phyloP scores from a whole-genome alignment of 225 moss, liverwort and hornwort genomes.

The Pseudisothecium myosuroides region DNA sequence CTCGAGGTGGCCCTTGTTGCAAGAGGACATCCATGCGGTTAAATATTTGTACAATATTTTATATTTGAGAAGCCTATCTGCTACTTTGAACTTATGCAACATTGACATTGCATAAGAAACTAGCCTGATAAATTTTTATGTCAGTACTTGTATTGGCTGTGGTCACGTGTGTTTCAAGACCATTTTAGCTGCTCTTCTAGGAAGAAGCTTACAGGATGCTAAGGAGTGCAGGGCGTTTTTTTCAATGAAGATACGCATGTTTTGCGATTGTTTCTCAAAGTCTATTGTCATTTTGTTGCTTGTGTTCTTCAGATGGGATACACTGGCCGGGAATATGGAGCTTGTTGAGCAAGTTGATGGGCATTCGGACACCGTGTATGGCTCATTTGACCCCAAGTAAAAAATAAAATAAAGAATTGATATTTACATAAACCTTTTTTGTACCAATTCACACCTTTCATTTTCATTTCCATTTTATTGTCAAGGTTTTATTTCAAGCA shows the following conservation, averaged over 20 bases:
- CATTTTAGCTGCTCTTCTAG: background rate
- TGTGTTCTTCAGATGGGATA: conserved; percentile 49
- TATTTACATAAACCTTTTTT: too few relatives aligned
- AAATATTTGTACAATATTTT: background rate
- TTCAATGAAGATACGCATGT: background rate
- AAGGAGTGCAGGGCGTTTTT: background rate
- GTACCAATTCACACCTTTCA: too few relatives aligned
- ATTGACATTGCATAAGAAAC: background rate
- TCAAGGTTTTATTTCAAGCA: too few relatives aligned
- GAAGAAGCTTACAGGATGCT: background rate
- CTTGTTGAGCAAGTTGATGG: conserved; percentile 74
- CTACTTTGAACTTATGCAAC: background rate
- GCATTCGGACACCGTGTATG: conserved; percentile 69
- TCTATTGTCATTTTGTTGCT: background rate
- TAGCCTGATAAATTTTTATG: background rate
- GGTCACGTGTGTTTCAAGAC: background rate
- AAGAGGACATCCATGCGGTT: background rate
- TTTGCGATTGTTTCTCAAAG: background rate
- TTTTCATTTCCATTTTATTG: too few relatives aligned
- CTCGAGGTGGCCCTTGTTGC: background rate
- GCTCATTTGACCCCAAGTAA: conserved; percentile 71
- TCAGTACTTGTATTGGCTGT: background rate
- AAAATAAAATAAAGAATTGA: too few relatives aligned
- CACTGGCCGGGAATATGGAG: conserved; percentile 58
- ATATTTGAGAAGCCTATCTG: background rate